Percentiles rank a stretch among this genome's conserved stretches.
phyloP scores from a whole-genome alignment of 176 grass and related monocot genomes.

The Hordeum marinum region DNA sequence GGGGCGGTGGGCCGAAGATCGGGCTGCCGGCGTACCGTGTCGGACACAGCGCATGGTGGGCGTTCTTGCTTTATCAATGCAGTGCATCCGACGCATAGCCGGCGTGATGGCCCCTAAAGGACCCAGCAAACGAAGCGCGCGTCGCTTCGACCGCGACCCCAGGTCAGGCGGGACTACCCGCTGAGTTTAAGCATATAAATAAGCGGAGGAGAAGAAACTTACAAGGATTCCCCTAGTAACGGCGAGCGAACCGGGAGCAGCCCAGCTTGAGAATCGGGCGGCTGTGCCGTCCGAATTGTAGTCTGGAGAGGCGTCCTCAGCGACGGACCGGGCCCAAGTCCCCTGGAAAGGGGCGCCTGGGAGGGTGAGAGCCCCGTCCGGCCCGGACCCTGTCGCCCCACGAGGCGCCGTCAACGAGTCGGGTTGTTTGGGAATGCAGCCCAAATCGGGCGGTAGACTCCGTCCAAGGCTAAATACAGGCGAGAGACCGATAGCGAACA shows the following conservation, averaged over 20 bases:
- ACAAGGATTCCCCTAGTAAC: constrained; percentile 36
- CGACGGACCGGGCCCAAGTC: too few species aligned
- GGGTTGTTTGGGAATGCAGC: constrained; percentile 51
- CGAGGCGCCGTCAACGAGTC: constrained; percentile 45
- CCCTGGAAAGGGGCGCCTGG: constrained; percentile 41
- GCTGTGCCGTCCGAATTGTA: neutral
- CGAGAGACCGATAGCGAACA: constrained; percentile 65
- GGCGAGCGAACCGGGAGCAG: constrained; percentile 30
- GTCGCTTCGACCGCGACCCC: too few species aligned
- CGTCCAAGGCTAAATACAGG: constrained; percentile 62
- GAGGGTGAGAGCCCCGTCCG: constrained; percentile 68
- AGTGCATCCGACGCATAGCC: too few species aligned
- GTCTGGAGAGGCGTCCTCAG: too few species aligned
- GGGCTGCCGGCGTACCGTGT: too few species aligned
- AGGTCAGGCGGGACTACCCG: too few species aligned
- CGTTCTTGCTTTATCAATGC: too few species aligned
- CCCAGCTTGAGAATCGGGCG: neutral
- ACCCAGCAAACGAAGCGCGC: too few species aligned
- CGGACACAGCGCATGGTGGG: too few species aligned
- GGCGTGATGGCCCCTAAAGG: too few species aligned
- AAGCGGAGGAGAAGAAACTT: constrained; percentile 37
- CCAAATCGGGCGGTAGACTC: constrained; percentile 52
- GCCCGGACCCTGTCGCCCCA: constrained; percentile 51
- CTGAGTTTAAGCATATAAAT: too few species aligned
- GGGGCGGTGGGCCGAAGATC: too few species aligned